Evolutionary conservation across 352 stramenopile genomes (phyloP).

Genomic region (Globisporangium takayamanum): DNA sequence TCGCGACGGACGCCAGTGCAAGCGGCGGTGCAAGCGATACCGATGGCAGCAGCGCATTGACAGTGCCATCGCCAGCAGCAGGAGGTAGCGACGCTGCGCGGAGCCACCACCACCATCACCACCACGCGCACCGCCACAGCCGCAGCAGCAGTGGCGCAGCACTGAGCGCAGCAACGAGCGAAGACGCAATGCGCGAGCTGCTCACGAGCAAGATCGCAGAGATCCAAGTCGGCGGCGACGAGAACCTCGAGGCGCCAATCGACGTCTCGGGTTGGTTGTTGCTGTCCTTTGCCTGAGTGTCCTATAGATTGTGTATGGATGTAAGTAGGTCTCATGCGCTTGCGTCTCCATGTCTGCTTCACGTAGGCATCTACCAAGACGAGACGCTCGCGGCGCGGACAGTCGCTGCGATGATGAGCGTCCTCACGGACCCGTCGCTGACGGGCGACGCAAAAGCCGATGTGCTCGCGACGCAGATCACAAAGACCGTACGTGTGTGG

Average conservation of each 20-base stretch:
- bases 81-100: conserved; percentile 16
- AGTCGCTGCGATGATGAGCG: conserved; percentile 25
- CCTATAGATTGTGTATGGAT: not conserved
- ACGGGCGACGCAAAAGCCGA: conserved; percentile 38
- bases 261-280: conserved; percentile 41
- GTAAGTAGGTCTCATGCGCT: not conserved
- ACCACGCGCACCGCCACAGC: conserved; percentile 16
- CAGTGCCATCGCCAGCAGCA: conserved; percentile 3
- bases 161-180: conserved; percentile 13
- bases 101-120: conserved; percentile 17
- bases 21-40: conserved; percentile 10
- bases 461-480: conserved; percentile 29
- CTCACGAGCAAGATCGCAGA: conserved; percentile 81
- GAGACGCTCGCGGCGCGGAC: conserved; percentile 31
- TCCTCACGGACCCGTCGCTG: conserved; percentile 34
- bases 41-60: conserved; percentile 3
- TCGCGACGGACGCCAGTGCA: not conserved
- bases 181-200: conserved; percentile 69
- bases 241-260: conserved; percentile 70
- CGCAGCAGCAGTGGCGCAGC: conserved; percentile 20
- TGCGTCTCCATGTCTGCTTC: not conserved
- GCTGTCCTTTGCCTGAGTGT: not conserved
- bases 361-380: conserved; percentile 57
- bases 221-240: conserved; percentile 75
- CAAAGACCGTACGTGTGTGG: not conserved